Base-by-base conservation (phyloP, 2,329 filamentous ascomycete species). In the Colletotrichum orchidophilum region DNA sequence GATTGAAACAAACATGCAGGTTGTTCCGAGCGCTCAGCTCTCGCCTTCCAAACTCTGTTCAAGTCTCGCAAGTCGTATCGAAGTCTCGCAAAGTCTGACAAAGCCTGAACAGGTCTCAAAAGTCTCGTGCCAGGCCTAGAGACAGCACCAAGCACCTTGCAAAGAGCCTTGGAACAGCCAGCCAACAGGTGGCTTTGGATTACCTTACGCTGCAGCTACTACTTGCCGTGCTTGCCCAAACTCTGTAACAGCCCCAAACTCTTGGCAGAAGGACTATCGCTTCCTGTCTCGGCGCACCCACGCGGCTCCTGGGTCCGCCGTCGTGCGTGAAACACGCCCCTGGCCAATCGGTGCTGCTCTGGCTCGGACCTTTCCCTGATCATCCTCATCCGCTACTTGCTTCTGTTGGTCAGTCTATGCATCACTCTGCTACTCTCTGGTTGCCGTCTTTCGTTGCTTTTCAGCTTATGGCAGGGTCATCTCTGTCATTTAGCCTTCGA, bases 181-280 rank as follows among this genome's bases (percentile, higher is more conserved):
- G 13, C 64, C 58, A 62, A 50, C 50, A 50, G 35, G 21, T 29
- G 50, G 50, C 58, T 21, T n/a, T 35, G 49, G 58, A 67, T 67
- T 63, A 35, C 65, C 63, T 67, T 63, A 35, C 65, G 65, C 65
- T 55, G n/a, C 39, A 29, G 29, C 50, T 53, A 63, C 35, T 31
- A 67, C 62, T 66, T n/a, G n/a, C n/a, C n/a, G n/a, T n/a, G n/a
- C n/a, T 33, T 35, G 42, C 31, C 55, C 9, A 61, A 27, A 61
- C 46, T 66, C 54, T 71, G 65, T 71, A 71, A 71, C 69, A 63
- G 65, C 58, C 58, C 54, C 58, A 69, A 71, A 71, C 65, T 71
- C 69, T 71, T 71, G 69, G 69, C 69, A 54, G 50, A 58, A 27
- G 24, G 57, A 24, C 15, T 8, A 15, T 67, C 42, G 50, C 55